Base-by-base conservation (phyloP, 768 basidiomycete species). In the Chalciporus piperatus region DNA sequence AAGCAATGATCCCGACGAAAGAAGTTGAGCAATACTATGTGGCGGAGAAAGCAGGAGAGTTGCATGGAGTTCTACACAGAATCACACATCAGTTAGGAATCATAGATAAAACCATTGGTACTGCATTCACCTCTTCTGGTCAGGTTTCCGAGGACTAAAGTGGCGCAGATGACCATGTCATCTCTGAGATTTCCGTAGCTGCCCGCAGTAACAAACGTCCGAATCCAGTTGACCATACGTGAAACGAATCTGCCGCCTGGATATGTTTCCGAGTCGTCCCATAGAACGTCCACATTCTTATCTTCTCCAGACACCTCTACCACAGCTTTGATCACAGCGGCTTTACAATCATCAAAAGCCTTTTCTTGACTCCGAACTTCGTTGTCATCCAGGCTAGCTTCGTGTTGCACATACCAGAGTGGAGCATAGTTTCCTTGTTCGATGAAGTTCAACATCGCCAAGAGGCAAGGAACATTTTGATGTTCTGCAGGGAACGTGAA, bases 271-370 rank as follows among this genome's bases (percentile, higher is more conserved):
- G 75, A 78, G 40, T 81, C 78, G 56, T 86, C 83, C 84, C 89
- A 92, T n/a, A 92, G 72, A 8, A 85, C 79, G 45, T 90, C 84
- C 54, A 79, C 80, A 57, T 89, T 92, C 57, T 78, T 81, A 55
- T 88, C 87, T 63, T 92, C 88, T 35, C 90, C 91, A 9, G 89
- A 82, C 37, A 89, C 82, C 61, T 92, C 92, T 25, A 95, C 90
- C 14, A 94, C 80, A 3, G 87, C 81, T 60, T 92, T 92, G 67
- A 93, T 85, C 9, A 93, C 73, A 0, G 89, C 91, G 4, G 85
- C 87, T 70, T 94, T 95, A 71, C 90, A 91, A 25, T 85, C 79
- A 57, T 84, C 82, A 55, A 95, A 87, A 2, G 79, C 76, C 64
- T 87, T 87, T 65, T 88, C 82, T 68, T 81, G 85, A 52, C 73